These are phyloP conservation scores for Pontederia crassipes DNA, from an alignment of 176 grass and related monocot genomes.

Conservation along the genomic window DNA sequence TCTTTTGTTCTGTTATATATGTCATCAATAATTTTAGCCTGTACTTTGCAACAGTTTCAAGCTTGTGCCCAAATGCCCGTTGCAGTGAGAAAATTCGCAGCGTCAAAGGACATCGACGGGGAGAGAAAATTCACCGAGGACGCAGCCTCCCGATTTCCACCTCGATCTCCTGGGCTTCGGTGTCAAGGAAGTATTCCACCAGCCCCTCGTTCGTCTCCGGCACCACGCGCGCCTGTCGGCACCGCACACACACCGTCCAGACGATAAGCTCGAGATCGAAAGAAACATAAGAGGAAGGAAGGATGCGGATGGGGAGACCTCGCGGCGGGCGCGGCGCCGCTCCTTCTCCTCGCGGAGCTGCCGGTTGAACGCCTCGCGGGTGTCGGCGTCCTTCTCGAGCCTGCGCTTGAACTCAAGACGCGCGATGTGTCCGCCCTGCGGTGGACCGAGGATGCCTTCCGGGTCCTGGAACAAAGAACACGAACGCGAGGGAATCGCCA, in stretches of 20 bases:
- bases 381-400: conserved; percentile 57
- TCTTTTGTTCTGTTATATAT: too few species aligned
- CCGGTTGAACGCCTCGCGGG: conserved; percentile 49
- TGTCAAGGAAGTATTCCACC: conserved; percentile 89
- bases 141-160: conserved; percentile 70
- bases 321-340: conserved; percentile 49
- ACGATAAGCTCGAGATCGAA: background rate
- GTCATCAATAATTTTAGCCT: too few species aligned
- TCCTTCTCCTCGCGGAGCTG: conserved; percentile 68
- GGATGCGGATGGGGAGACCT: conserved; percentile 19
- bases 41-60: background rate
- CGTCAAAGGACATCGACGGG: background rate
- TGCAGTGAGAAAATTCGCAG: background rate
- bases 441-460: conserved; percentile 53
- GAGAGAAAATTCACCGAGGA: conserved; percentile 16
- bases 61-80: background rate
- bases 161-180: conserved; percentile 80
- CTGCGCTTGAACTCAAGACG: conserved; percentile 59
- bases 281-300: background rate
- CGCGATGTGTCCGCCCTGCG: conserved; percentile 62
- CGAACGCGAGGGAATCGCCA: background rate
- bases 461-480: conserved; percentile 41
- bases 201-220: conserved; percentile 67
- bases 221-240: conserved; percentile 40
- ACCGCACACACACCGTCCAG: background rate